Conservation (phyloP, 2,329 filamentous ascomycete species). For the Aspergillus ochraceus region DNA sequence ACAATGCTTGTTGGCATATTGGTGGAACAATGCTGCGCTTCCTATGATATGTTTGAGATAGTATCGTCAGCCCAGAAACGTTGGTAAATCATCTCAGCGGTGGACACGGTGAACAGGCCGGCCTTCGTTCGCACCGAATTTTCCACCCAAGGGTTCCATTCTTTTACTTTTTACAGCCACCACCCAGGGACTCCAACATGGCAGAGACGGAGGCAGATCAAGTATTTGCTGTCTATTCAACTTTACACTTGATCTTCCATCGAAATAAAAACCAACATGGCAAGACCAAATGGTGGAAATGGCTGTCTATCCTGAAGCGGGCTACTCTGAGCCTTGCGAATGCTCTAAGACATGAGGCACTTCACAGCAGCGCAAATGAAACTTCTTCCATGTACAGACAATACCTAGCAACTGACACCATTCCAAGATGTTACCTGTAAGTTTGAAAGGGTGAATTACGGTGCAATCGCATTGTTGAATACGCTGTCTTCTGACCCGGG, state of each 20-base stretch:
- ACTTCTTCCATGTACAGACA: slow-evolving; percentile 28
- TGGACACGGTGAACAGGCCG: not conserved
- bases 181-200: not conserved
- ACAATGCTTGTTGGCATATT: no score
- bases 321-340: slow-evolving; percentile 57
- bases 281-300: slow-evolving; percentile 76
- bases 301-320: slow-evolving; percentile 70
- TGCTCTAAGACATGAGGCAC: slow-evolving; percentile 38
- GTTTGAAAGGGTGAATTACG: slow-evolving; percentile 12
- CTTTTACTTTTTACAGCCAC: no score
- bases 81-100: no score
- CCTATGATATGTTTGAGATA: no score
- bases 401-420: slow-evolving; percentile 33
- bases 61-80: no score
- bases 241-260: slow-evolving; percentile 70
- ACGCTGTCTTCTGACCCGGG: not conserved
- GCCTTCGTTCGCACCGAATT: not conserved
- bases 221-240: slow-evolving; percentile 35
- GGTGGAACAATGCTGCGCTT: no score
- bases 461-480: not conserved
- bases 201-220: slow-evolving; percentile 31
- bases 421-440: slow-evolving; percentile 46
- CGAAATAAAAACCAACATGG: slow-evolving; percentile 93
- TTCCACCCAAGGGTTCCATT: not conserved
- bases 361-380: not conserved